These are phyloP conservation scores for Cyclanthera cordifolia DNA, from an alignment of 306 rosid genomes.

Conservation along the genomic window DNA sequence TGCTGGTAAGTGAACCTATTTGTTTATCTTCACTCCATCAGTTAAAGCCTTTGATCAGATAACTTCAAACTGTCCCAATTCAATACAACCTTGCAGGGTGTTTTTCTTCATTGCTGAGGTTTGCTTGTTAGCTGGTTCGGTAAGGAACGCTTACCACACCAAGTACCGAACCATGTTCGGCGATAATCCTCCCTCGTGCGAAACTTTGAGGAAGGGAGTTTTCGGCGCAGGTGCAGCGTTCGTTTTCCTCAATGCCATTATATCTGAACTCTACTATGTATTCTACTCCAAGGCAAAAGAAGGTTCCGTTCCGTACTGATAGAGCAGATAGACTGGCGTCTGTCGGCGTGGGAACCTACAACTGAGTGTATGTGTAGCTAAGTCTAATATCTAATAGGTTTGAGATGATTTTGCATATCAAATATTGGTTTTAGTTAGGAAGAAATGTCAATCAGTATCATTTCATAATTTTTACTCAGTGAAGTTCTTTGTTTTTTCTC, in stretches of 20 bases:
- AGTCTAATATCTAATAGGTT: constrained; percentile 10
- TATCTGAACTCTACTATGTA: constrained; percentile 65
- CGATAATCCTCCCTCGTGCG: constrained; percentile 38
- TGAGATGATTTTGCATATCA: constrained; percentile 20
- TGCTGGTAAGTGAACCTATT: constrained; percentile 59
- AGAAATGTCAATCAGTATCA: background rate
- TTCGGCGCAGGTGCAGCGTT: constrained; percentile 90
- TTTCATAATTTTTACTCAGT: background rate
- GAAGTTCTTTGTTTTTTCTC: constrained; percentile 1
- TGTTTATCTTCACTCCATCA: constrained; percentile 7
- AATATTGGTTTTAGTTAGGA: constrained; percentile 18
- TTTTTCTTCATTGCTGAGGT: constrained; percentile 82
- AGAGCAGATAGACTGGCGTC: constrained; percentile 53
- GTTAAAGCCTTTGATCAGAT: background rate
- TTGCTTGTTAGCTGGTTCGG: constrained; percentile 87
- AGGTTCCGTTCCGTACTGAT: constrained; percentile 42
- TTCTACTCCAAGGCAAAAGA: constrained; percentile 77
- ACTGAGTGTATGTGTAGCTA: constrained; percentile 31
- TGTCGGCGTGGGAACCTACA: constrained; percentile 68
- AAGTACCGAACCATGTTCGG: constrained; percentile 45
- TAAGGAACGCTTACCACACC: constrained; percentile 86
- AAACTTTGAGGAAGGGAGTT: constrained; percentile 76
- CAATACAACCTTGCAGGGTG: constrained; percentile 38
- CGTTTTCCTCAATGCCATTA: constrained; percentile 45
- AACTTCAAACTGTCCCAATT: background rate